These are phyloP conservation scores for Aspergillus glaucus DNA, from an alignment of 2,329 filamentous ascomycete species.

Conservation along the genomic window DNA sequence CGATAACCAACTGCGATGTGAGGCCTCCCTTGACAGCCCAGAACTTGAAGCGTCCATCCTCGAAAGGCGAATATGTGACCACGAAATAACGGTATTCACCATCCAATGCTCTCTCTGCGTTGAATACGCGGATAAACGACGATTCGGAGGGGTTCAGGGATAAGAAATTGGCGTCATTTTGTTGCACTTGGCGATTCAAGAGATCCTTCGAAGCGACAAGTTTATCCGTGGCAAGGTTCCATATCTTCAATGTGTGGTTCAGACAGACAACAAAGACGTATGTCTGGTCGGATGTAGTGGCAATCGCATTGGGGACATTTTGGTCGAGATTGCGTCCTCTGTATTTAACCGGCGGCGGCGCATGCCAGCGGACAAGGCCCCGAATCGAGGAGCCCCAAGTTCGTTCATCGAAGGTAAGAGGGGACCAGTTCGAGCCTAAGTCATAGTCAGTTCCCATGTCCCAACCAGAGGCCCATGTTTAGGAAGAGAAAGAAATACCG, in stretches of 20 bases:
- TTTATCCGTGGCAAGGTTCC: slow-evolving; percentile 78
- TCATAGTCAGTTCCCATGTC: slow-evolving; percentile 4
- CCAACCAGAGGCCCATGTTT: slow-evolving; percentile 1
- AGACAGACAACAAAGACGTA: slow-evolving; percentile 73
- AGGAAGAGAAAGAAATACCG: slow-evolving; percentile 30
- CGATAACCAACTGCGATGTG: slow-evolving; percentile 54
- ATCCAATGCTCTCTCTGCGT: slow-evolving; percentile 45
- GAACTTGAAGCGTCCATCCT: slow-evolving; percentile 88
- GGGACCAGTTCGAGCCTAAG: slow-evolving; percentile 38
- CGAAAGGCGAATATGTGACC: slow-evolving; percentile 81
- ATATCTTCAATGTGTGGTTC: slow-evolving; percentile 81
- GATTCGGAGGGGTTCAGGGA: slow-evolving; percentile 72
- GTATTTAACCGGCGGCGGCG: slow-evolving; percentile 38
- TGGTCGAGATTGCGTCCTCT: slow-evolving; percentile 37
- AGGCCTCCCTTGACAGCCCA: slow-evolving; percentile 67
- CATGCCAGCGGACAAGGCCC: slow-evolving; percentile 40
- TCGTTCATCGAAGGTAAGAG: slow-evolving; percentile 43
- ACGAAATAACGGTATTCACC: slow-evolving; percentile 53
- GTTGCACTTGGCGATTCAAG: slow-evolving; percentile 59
- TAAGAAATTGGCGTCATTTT: slow-evolving; percentile 66
- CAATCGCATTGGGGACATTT: slow-evolving; percentile 40
- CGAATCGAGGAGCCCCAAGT: slow-evolving; percentile 45
- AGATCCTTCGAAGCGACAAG: slow-evolving; percentile 73
- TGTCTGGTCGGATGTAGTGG: slow-evolving; percentile 40
- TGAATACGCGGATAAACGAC: slow-evolving; percentile 68